Conservation (phyloP, 2,329 filamentous ascomycete genomes). For the Tolypocladium cylindrosporum region DNA sequence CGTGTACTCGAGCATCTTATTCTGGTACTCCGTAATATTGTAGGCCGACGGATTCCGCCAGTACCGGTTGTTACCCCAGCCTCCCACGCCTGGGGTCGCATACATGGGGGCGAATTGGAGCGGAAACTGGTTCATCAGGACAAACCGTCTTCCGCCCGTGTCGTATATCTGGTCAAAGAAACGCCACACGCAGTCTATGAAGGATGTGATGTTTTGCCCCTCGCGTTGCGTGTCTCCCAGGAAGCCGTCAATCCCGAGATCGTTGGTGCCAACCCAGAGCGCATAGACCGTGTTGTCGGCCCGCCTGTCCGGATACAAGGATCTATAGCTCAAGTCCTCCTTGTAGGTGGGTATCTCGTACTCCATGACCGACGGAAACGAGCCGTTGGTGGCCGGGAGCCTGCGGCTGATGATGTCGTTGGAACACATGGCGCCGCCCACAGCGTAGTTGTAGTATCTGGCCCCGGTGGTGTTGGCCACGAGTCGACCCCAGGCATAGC, state of each 20-base stretch:
- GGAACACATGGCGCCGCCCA: conserved; percentile 62
- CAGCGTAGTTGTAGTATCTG: conserved; percentile 58
- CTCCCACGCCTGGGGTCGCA: conserved; percentile 13
- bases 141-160: conserved; percentile 58
- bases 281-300: conserved; percentile 58
- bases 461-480: conserved; percentile 49
- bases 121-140: conserved; percentile 60
- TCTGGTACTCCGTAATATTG: conserved; percentile 35
- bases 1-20: conserved; percentile 36
- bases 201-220: conserved; percentile 52
- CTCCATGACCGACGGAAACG: conserved; percentile 52
- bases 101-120: conserved; percentile 61
- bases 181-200: conserved; percentile 57
- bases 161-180: conserved; percentile 54
- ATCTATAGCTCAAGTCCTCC: conserved; percentile 33
- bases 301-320: conserved; percentile 30
- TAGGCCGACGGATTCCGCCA: conserved; percentile 35
- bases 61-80: conserved; percentile 20
- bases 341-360: conserved; percentile 51
- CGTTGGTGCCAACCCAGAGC: conserved; percentile 76
- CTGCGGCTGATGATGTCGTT: conserved; percentile 54
- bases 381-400: conserved; percentile 36
- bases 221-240: conserved; percentile 52
- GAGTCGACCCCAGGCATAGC: conserved; percentile 59
- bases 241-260: conserved; percentile 57